phyloP scores from a whole-genome alignment of 306 rosid species.

The Glycine soja region DNA sequence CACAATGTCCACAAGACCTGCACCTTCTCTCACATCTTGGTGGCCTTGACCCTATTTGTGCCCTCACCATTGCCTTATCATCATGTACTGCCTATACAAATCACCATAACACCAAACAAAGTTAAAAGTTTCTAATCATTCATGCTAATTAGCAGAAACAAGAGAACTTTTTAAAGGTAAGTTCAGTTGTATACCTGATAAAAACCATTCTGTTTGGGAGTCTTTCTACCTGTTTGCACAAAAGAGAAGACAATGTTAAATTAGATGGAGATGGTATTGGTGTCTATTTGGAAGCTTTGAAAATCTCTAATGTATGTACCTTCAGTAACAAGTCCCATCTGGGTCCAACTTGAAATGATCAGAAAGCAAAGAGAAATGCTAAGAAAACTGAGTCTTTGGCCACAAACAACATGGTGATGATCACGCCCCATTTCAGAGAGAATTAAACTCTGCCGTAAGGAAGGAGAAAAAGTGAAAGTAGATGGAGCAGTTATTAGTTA shows the following conservation, averaged over 20 bases:
- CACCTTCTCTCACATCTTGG: conserved; percentile 92
- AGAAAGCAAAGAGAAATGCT: conserved; percentile 61
- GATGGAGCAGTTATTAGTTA: no score
- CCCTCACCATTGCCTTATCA: conserved; percentile 62
- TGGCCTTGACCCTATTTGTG: conserved; percentile 84
- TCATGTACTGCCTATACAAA: conserved; percentile 57
- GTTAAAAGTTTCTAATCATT: not conserved
- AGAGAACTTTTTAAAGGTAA: not conserved
- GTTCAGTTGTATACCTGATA: conserved; percentile 52
- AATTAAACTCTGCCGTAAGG: no score
- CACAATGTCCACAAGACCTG: conserved; percentile 75
- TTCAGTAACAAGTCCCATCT: conserved; percentile 57
- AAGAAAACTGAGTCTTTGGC: conserved; percentile 42
- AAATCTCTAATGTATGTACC: conserved; percentile 53
- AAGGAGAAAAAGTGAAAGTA: no score
- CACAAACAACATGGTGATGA: conserved; percentile 25
- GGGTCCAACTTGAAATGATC: conserved; percentile 60
- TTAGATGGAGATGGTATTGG: not conserved
- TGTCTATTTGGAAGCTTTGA: conserved; percentile 17
- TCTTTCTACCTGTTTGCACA: conserved; percentile 59
- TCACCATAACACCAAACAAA: not conserved
- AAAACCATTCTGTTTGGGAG: conserved; percentile 44
- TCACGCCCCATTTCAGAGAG: conserved; percentile 51
- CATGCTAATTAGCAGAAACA: not conserved
- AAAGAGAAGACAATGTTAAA: conserved; percentile 18